Conservation (phyloP, 116 monocot species). For the Iris pallida region DNA sequence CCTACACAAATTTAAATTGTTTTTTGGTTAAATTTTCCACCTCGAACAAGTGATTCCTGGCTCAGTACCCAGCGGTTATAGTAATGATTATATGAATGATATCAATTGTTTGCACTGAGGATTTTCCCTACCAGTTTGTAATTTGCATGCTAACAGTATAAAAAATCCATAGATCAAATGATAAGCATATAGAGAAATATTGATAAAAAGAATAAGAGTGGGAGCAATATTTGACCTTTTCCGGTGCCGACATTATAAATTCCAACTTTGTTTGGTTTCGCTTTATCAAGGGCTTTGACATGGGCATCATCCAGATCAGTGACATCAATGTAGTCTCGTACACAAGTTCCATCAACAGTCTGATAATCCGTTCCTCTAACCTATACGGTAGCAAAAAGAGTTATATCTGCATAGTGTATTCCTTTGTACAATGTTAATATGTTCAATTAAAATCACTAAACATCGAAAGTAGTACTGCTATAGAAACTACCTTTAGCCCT, state of each 20-base stretch:
- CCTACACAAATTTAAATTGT: too few species aligned
- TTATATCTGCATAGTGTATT: background rate
- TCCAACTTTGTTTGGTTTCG: constrained; percentile 66
- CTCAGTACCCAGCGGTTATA: too few species aligned
- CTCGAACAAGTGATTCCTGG: too few species aligned
- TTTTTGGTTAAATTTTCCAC: too few species aligned
- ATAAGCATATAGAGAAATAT: too few species aligned
- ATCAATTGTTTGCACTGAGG: too few species aligned
- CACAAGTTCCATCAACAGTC: constrained; percentile 82
- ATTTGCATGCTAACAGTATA: too few species aligned
- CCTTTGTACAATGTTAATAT: background rate
- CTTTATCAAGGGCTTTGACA: constrained; percentile 87
- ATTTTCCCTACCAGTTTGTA: too few species aligned
- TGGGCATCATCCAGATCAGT: constrained; percentile 97
- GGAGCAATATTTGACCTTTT: constrained; percentile 58
- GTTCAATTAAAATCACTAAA: too few species aligned
- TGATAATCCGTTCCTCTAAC: constrained; percentile 87
- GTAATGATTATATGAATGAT: too few species aligned
- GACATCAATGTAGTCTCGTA: constrained; percentile 96
- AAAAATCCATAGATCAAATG: too few species aligned
- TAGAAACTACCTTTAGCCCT: constrained; percentile 93
- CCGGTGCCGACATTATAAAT: constrained; percentile 98
- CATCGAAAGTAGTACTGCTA: too few species aligned
- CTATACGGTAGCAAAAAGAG: constrained; percentile 29
- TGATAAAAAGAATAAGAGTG: background rate